Evolutionary conservation across 441 rosid species (phyloP).

Genomic region (Brassica hybrid): DNA sequence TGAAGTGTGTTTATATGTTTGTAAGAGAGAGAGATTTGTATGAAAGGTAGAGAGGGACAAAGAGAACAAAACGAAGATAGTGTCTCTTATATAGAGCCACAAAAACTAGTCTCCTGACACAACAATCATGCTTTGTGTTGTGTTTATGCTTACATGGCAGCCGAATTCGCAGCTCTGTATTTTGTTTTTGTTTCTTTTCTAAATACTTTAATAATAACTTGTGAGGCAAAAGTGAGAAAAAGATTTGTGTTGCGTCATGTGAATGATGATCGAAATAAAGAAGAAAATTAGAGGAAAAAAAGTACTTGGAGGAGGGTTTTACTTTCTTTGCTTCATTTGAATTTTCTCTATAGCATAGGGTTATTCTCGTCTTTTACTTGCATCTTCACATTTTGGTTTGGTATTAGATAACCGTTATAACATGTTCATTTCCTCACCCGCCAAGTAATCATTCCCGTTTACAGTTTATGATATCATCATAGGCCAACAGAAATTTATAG

Average conservation of each 20-base stretch:
- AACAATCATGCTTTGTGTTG: slow-evolving; percentile 3
- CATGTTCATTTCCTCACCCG: slow-evolving; percentile 22
- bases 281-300: slow-evolving; percentile 17
- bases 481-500: background rate
- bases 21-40: slow-evolving; percentile 41
- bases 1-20: slow-evolving; percentile 50
- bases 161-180: background rate
- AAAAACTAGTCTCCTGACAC: slow-evolving; percentile 62
- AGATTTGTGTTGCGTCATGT: slow-evolving; percentile 58
- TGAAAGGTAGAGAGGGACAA: slow-evolving; percentile 57
- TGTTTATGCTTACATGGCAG: background rate
- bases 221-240: slow-evolving; percentile 30
- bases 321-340: slow-evolving; percentile 20
- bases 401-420: slow-evolving; percentile 8
- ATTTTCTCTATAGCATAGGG: background rate
- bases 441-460: slow-evolving; percentile 18
- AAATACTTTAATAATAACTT: background rate
- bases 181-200: slow-evolving; percentile 5
- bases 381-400: slow-evolving; percentile 28
- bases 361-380: background rate
- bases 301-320: background rate
- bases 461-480: slow-evolving; percentile 24
- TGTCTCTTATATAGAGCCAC: slow-evolving; percentile 57
- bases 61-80: slow-evolving; percentile 45
- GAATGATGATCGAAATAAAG: slow-evolving; percentile 56